Base-by-base conservation (phyloP, 768 basidiomycete genomes). In the Serendipita sp. region DNA sequence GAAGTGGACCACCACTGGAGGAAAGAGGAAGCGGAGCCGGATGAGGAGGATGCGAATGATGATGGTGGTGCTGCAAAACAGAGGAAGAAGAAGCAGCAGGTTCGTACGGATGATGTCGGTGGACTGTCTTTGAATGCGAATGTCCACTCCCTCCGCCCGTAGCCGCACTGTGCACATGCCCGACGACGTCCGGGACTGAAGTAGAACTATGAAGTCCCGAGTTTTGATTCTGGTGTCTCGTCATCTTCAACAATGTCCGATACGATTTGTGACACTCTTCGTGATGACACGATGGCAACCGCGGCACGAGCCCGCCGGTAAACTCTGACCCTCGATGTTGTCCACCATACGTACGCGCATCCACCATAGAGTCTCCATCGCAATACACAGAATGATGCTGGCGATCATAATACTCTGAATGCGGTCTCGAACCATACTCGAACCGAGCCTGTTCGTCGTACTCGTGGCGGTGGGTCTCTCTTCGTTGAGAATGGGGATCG, bases 181-280 rank as follows among this genome's bases (percentile, higher is more conserved):
- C n/a, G n/a, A 18, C 48, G 8, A 50, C 48, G 48, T 50, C 48
- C 5, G 18, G 48, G 48, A 50, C 48, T 5, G 48, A 50, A n/a
- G 48, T 0, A 18, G n/a, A 31, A 31, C 48, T 18, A 50, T 18
- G 29, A 18, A 31, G 48, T 23, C 23, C 23, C 23, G 23, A 23
- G 23, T 1, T 23, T 23, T 23, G 23, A 40, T 40, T 40, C 40
- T 40, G 40, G 13, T 40, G 73, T 69, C 62, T 69, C 69, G n/a
- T 36, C 73, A 66, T 69, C 69, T 76, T 74, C 44, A 77, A 70
- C 16, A 74, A 70, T 58, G 74, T 76, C 15, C 75, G 70, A 66
- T 76, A 77, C 34, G 72, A 74, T 69, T 75, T 75, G 68, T 77
- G 76, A 64, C 76, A 77, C 29, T 77, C 76, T 63, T 76, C 74